Percentiles rank a stretch among this genome's conserved stretches.
Conservation (phyloP, 805 yeast species). For the Cephaloascus albidus region DNA sequence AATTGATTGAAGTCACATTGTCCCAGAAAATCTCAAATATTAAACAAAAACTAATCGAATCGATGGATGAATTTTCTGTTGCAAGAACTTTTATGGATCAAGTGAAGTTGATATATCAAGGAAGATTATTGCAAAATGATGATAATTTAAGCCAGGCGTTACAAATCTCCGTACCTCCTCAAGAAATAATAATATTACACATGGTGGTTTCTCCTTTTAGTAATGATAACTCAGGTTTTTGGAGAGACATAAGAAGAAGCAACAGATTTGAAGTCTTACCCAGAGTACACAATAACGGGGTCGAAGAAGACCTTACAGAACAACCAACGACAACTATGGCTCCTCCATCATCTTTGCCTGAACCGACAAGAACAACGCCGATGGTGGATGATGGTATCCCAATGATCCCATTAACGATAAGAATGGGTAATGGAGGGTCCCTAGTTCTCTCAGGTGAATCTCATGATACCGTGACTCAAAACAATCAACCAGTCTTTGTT, state of each 20-base stretch:
- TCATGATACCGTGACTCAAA: conserved; percentile 6
- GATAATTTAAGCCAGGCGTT: neutral
- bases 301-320: neutral
- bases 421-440: conserved; percentile 4
- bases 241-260: conserved; percentile 12
- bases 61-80: conserved; percentile 13
- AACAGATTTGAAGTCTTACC: conserved; percentile 15
- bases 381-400: neutral
- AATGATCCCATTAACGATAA: neutral
- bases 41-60: conserved; percentile 10
- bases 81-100: conserved; percentile 18
- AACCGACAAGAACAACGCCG: neutral
- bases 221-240: conserved; percentile 6
- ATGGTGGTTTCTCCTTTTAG: neutral
- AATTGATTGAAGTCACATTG: neutral
- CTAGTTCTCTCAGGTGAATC: conserved; percentile 5
- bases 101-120: conserved; percentile 8
- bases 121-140: neutral
- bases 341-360: neutral
- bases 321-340: neutral
- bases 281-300: neutral
- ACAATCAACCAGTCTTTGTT: conserved; percentile 8
- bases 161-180: neutral
- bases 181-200: neutral
- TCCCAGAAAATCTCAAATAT: conserved; percentile 6